Conservation (phyloP, 2,329 filamentous ascomycete genomes). For the Xylariomycetidae sp. region DNA sequence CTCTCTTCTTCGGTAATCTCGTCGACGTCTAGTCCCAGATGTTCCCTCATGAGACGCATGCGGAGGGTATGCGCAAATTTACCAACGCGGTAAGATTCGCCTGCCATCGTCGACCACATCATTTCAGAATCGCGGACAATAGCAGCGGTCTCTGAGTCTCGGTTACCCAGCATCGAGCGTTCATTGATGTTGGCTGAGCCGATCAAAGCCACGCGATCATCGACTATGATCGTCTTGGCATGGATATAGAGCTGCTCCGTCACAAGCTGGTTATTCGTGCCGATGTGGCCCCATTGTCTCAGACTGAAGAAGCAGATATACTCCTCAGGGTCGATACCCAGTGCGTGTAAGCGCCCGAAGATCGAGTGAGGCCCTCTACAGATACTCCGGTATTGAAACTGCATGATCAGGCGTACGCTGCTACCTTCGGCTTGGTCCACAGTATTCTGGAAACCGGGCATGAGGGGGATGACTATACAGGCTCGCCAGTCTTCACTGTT, state of each 20-base stretch:
- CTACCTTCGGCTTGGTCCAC: conserved; percentile 92
- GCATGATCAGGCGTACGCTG: conserved; percentile 91
- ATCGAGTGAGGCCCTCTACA: conserved; percentile 90
- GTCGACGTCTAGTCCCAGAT: conserved; percentile 93
- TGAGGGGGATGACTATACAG: conserved; percentile 84
- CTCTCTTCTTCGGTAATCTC: conserved; percentile 78
- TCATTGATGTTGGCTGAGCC: conserved; percentile 99
- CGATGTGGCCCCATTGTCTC: conserved; percentile 87
- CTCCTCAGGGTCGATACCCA: conserved; percentile 85
- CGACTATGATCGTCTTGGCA: conserved; percentile 93
- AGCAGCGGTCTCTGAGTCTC: conserved; percentile 89
- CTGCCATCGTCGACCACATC: conserved; percentile 87
- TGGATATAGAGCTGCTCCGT: conserved; percentile 98
- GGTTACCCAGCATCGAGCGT: conserved; percentile 84
- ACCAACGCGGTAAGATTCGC: conserved; percentile 82
- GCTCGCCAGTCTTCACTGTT: conserved; percentile 88
- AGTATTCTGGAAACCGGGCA: conserved; percentile 98
- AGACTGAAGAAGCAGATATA: conserved; percentile 95
- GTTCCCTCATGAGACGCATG: conserved; percentile 91
- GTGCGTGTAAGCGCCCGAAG: conserved; percentile 75
- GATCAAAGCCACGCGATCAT: conserved; percentile 89
- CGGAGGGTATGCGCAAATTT: conserved; percentile 90
- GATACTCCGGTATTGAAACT: conserved; percentile 94
- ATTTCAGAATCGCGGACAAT: conserved; percentile 91
- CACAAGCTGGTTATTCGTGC: conserved; percentile 73